Evolutionary conservation across 75 land plant species (phyloP).

Genomic region (Pinus taeda): DNA sequence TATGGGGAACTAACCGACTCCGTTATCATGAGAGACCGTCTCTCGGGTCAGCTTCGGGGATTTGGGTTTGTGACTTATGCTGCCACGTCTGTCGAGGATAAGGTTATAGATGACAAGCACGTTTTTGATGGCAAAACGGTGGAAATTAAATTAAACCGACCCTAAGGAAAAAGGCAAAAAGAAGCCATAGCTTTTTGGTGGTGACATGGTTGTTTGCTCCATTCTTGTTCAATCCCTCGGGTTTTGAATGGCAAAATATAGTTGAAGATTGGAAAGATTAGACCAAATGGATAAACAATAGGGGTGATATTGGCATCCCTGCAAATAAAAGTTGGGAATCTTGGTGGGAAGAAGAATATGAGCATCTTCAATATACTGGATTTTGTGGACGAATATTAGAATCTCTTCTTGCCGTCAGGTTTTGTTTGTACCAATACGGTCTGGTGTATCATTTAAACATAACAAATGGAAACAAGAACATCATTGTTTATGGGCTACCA

Average conservation of each 20-base stretch:
- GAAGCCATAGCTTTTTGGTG: no score
- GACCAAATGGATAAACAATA: slow-evolving; percentile 79
- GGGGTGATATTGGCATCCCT: slow-evolving; percentile 88
- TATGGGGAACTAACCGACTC: no score
- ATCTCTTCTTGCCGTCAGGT: slow-evolving; percentile 65
- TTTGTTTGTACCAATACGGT: slow-evolving; percentile 89
- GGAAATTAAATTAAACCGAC: no score
- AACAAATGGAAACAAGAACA: slow-evolving; percentile 33
- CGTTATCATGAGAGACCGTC: no score
- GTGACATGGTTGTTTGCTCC: slow-evolving; percentile 86
- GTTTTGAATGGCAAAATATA: slow-evolving; percentile 97
- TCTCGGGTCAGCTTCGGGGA: no score
- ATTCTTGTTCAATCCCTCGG: slow-evolving; percentile 91
- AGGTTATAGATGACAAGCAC: no score
- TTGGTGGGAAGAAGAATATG: slow-evolving; percentile 99
- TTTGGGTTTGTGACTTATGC: no score
- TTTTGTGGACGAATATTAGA: slow-evolving; percentile 59
- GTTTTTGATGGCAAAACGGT: no score
- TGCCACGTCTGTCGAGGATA: no score
- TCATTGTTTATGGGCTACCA: slow-evolving; percentile 75
- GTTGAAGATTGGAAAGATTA: slow-evolving; percentile 97
- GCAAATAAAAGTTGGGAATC: slow-evolving; percentile 94
- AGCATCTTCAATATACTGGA: slow-evolving; percentile 74
- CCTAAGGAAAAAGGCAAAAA: no score
- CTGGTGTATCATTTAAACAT: slow-evolving; percentile 84